These are phyloP conservation scores for Alternaria triticimaculans DNA, from an alignment of 2,329 filamentous ascomycete genomes.

Conservation along the genomic window DNA sequence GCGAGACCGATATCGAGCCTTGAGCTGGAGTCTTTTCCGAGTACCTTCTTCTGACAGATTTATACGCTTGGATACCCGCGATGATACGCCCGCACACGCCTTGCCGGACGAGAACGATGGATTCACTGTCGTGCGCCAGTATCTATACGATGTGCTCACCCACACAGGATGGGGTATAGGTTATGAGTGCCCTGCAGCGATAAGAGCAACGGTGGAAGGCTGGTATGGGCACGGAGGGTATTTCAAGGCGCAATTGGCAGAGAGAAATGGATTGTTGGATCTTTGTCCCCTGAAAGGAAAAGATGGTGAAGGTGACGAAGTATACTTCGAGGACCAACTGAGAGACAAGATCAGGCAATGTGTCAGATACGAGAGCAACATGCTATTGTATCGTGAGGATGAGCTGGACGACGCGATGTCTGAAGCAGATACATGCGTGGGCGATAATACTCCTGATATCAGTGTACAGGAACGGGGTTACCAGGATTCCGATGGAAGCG, in stretches of 20 bases:
- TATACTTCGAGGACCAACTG: not conserved
- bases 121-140: not conserved
- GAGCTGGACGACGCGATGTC: not conserved
- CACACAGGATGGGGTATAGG: not conserved
- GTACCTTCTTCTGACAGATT: not conserved
- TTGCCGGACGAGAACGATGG: not conserved
- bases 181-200: not conserved
- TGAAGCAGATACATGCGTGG: not conserved
- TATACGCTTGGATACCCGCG: not conserved
- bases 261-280: not conserved
- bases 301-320: not conserved
- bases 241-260: not conserved
- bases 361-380: not conserved
- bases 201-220: not conserved
- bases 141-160: not conserved
- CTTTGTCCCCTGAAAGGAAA: not conserved
- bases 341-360: not conserved
- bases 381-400: not conserved
- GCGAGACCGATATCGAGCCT: not conserved
- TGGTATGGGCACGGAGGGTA: slow-evolving; percentile 1
- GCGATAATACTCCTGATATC: not conserved
- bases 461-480: not conserved
- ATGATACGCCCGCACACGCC: not conserved
- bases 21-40: not conserved
- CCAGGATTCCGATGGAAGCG: not conserved